Percentiles rank a stretch among this genome's conserved stretches.
phyloP scores from a whole-genome alignment of 208 protist species.

The Naegleria fowleri region DNA sequence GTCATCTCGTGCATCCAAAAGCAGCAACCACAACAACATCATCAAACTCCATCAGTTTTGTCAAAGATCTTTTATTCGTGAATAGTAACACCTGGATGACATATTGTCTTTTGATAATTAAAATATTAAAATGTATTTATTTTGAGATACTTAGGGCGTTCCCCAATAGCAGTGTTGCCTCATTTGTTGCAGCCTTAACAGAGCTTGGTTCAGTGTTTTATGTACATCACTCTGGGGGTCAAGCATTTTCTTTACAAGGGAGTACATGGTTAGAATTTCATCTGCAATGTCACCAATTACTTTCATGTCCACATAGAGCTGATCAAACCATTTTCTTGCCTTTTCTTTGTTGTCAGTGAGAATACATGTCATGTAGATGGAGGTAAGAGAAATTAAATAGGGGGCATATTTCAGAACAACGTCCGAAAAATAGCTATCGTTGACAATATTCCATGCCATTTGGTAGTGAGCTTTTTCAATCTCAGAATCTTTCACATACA shows the following conservation, averaged over 20 bases:
- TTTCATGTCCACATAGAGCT: slow-evolving; percentile 17
- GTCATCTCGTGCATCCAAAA: too few species aligned
- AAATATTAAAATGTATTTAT: too few species aligned
- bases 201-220: neutral
- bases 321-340: neutral
- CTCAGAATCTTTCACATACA: slow-evolving; percentile 15
- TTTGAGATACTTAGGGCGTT: neutral
- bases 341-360: neutral
- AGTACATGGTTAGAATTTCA: slow-evolving; percentile 8
- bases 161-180: neutral
- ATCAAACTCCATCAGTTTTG: too few species aligned
- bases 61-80: too few species aligned
- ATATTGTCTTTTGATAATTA: too few species aligned
- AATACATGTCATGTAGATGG: slow-evolving; percentile 40
- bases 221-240: neutral
- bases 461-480: neutral
- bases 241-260: neutral
- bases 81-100: too few species aligned
- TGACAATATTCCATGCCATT: slow-evolving; percentile 39
- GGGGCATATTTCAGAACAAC: slow-evolving; percentile 41
- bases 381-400: slow-evolving; percentile 40
- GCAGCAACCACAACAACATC: too few species aligned
- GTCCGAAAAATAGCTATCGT: slow-evolving; percentile 44
- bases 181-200: neutral
- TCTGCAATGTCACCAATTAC: neutral